These are phyloP conservation scores for Cercospora janseana DNA, from an alignment of 2,329 filamentous ascomycete genomes.

Conservation along the genomic window DNA sequence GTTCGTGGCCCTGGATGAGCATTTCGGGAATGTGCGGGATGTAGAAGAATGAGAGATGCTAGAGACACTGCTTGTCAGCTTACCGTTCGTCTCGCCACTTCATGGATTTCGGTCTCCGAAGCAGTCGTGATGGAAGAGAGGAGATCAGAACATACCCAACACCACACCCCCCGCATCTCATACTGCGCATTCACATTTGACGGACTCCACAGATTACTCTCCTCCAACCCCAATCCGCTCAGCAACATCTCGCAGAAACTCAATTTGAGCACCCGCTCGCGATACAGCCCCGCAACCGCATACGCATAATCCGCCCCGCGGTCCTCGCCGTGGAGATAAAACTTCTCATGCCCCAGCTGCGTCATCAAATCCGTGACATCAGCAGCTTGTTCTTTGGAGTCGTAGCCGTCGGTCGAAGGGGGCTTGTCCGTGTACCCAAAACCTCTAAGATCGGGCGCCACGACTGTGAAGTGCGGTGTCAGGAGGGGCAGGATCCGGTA, in stretches of 20 bases:
- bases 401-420: constrained; percentile 41
- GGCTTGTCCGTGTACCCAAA: constrained; percentile 45
- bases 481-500: constrained; percentile 40
- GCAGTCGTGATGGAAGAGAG: no score
- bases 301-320: constrained; percentile 40
- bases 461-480: constrained; percentile 39
- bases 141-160: constrained; percentile 37
- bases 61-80: neutral
- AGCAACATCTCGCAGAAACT: constrained; percentile 40
- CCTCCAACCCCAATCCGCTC: constrained; percentile 36
- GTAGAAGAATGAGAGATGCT: constrained; percentile 39
- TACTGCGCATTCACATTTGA: constrained; percentile 37
- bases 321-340: constrained; percentile 39
- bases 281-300: constrained; percentile 36
- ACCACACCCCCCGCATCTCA: constrained; percentile 38
- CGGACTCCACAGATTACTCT: constrained; percentile 35
- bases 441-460: constrained; percentile 41
- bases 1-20: constrained; percentile 41
- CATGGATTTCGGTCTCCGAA: no score
- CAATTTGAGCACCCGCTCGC: constrained; percentile 36
- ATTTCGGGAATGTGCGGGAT: constrained; percentile 43
- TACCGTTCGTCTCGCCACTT: no score
- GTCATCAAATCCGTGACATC: constrained; percentile 40
- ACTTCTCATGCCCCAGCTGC: constrained; percentile 37
- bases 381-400: constrained; percentile 38